Evolutionary conservation across 2,329 filamentous ascomycete genomes (phyloP).

Genomic region (Trichoderma gracile): DNA sequence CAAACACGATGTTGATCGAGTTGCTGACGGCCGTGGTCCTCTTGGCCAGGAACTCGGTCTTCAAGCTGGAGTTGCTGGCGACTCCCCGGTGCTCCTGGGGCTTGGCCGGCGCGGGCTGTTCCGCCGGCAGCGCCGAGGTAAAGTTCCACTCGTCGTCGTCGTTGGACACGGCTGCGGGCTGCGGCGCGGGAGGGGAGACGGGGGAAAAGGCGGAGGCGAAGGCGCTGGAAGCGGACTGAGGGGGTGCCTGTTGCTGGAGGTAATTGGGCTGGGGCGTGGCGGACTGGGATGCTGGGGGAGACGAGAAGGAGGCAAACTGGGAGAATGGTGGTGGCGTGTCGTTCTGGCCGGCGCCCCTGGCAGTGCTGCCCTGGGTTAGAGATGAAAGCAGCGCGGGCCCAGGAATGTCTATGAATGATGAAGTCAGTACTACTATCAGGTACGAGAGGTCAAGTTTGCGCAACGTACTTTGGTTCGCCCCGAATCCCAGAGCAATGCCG

Average conservation of each 20-base stretch:
- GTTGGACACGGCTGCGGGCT: constrained; percentile 40
- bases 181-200: constrained; percentile 31
- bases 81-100: constrained; percentile 63
- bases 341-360: constrained; percentile 46
- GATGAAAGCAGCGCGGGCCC: constrained; percentile 66
- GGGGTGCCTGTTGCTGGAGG: constrained; percentile 51
- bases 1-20: constrained; percentile 68
- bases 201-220: constrained; percentile 50
- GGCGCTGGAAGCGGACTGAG: constrained; percentile 50
- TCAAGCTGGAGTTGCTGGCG: constrained; percentile 69
- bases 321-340: constrained; percentile 51
- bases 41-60: constrained; percentile 71
- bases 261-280: constrained; percentile 54
- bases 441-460: background rate
- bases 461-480: constrained; percentile 63
- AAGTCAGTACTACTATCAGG: background rate
- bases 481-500: constrained; percentile 79
- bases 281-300: constrained; percentile 53
- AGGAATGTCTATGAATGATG: constrained; percentile 54
- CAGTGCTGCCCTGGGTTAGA: constrained; percentile 60
- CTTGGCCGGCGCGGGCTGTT: constrained; percentile 44
- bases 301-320: constrained; percentile 57
- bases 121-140: constrained; percentile 75
- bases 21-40: constrained; percentile 55
- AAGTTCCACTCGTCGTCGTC: constrained; percentile 96